phyloP scores from a whole-genome alignment of 2,329 filamentous ascomycete species.

The Colletotrichum euphorbiae region DNA sequence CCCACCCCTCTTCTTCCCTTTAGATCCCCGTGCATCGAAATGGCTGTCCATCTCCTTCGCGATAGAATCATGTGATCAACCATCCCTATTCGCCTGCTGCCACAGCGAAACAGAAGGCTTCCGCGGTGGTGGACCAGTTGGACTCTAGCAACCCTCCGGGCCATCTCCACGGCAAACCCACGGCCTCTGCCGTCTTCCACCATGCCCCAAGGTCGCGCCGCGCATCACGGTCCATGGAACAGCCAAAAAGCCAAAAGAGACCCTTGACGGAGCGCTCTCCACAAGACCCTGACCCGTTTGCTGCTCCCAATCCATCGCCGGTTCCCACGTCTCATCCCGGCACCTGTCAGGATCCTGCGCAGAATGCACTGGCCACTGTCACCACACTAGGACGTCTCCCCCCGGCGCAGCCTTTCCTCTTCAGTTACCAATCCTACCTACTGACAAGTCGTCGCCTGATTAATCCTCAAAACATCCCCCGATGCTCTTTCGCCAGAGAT shows the following conservation, averaged over 20 bases:
- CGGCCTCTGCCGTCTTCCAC: neutral
- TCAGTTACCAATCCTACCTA: slow-evolving; percentile 36
- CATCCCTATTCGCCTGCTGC: no score
- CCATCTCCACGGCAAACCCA: slow-evolving; percentile 4
- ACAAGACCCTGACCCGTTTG: slow-evolving; percentile 18
- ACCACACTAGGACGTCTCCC: slow-evolving; percentile 33
- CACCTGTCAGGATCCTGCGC: slow-evolving; percentile 34
- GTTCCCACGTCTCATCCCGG: slow-evolving; percentile 30
- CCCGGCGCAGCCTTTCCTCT: slow-evolving; percentile 35
- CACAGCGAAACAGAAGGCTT: no score
- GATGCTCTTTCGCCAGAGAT: neutral
- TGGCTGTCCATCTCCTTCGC: no score
- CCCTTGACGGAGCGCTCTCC: slow-evolving; percentile 19
- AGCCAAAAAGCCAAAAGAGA: neutral
- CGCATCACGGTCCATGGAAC: slow-evolving; percentile 3
- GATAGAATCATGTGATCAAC: no score
- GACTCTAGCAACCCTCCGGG: neutral
- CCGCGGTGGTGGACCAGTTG: neutral
- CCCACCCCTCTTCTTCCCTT: neutral
- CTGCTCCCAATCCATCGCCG: slow-evolving; percentile 19
- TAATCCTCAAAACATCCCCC: slow-evolving; percentile 34
- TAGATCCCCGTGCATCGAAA: neutral
- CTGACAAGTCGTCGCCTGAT: slow-evolving; percentile 32
- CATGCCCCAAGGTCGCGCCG: neutral
- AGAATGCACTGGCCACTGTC: slow-evolving; percentile 33